Evolutionary conservation across 805 yeast species (phyloP).

Genomic region (Starmerella stellata): DNA sequence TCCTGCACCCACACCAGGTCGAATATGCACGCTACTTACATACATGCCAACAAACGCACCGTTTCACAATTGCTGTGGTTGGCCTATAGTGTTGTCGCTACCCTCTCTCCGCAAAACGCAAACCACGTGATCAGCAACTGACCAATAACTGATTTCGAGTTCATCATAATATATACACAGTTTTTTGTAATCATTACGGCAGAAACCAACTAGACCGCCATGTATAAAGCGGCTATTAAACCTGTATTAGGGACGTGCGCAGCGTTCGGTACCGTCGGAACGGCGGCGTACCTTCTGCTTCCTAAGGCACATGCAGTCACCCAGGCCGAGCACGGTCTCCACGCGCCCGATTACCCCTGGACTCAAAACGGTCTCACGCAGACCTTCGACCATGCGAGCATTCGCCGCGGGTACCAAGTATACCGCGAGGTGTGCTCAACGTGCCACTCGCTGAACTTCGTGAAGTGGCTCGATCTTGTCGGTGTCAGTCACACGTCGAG

Average conservation of each 20-base stretch:
- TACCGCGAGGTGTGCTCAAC: constrained; percentile 98
- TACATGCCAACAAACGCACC: too few relatives aligned
- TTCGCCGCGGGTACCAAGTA: constrained; percentile 98
- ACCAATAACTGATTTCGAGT: constrained; percentile 1
- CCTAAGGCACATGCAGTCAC: constrained; percentile 90
- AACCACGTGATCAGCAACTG: not conserved
- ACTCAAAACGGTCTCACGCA: constrained; percentile 53
- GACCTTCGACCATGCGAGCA: constrained; percentile 80
- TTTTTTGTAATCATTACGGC: not conserved
- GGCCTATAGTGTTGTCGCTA: too few relatives aligned
- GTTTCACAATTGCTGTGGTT: too few relatives aligned
- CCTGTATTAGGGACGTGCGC: constrained; percentile 30
- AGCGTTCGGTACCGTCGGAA: constrained; percentile 56
- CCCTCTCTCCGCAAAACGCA: too few relatives aligned
- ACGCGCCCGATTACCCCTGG: constrained; percentile 86
- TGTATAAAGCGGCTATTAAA: constrained; percentile 2
- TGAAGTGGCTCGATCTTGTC: constrained; percentile 95
- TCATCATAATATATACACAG: not conserved
- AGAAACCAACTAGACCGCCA: not conserved
- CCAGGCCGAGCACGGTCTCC: constrained; percentile 97
- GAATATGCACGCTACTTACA: too few relatives aligned
- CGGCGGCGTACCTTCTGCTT: constrained; percentile 63
- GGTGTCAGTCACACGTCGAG: constrained; percentile 85
- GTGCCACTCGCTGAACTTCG: constrained; percentile 90
- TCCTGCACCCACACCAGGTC: too few relatives aligned